Evolutionary conservation across 73 alveolate genomes (phyloP).

Genomic region (Stentor coeruleus): DNA sequence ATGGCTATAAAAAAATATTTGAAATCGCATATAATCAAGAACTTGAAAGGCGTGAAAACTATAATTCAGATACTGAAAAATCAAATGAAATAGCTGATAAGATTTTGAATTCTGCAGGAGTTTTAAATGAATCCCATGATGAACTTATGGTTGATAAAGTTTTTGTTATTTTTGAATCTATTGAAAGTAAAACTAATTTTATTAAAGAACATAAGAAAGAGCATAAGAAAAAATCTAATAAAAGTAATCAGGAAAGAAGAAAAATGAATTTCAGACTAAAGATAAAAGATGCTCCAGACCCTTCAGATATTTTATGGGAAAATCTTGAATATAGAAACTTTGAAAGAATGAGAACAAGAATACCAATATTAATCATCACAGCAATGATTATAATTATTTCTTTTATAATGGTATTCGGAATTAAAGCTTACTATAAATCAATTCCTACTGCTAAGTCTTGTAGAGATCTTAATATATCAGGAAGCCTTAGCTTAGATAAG

Average conservation of each 20-base stretch:
- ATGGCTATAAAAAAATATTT: neutral
- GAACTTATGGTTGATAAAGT: conserved; percentile 5
- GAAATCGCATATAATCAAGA: neutral
- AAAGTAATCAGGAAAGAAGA: neutral
- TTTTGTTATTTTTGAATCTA: neutral
- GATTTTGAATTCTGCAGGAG: neutral
- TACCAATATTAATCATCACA: neutral
- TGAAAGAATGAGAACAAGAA: neutral
- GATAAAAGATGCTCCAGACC: neutral
- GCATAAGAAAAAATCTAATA: neutral
- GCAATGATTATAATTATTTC: neutral
- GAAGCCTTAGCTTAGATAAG: neutral
- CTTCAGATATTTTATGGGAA: conserved; percentile 22
- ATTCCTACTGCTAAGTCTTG: neutral
- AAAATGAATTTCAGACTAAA: neutral
- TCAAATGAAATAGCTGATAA: neutral
- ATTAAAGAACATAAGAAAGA: neutral
- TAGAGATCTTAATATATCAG: neutral
- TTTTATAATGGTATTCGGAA: too few species aligned
- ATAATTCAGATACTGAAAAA: neutral
- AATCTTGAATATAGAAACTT: neutral
- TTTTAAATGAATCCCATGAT: neutral
- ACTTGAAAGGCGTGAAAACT: neutral
- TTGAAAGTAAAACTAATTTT: too few species aligned
- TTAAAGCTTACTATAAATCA: neutral